Percentiles rank a stretch among this genome's conserved stretches.
These are phyloP conservation scores for Naganishia friedmannii DNA, from an alignment of 768 basidiomycete species.

Conservation along the genomic window DNA sequence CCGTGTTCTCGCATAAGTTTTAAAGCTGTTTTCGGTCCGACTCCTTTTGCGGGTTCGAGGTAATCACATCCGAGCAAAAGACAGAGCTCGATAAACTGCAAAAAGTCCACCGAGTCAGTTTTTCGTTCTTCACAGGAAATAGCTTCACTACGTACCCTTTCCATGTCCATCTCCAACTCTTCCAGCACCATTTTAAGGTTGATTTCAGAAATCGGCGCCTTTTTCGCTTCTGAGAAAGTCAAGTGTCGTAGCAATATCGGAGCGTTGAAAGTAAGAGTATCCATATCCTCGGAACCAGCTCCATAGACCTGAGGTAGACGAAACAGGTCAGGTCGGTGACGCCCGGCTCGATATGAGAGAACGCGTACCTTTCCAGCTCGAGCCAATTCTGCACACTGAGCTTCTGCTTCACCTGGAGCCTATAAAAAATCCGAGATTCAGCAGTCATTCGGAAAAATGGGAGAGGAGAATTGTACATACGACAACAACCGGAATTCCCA, in stretches of 20 bases:
- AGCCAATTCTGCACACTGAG: constrained; percentile 97
- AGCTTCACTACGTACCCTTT: constrained; percentile 60
- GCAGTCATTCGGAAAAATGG: not conserved
- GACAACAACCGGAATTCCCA: constrained; percentile 94
- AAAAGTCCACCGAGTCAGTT: not conserved
- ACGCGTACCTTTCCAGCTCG: constrained; percentile 75
- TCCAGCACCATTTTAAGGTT: constrained; percentile 75
- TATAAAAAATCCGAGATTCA: constrained; percentile 49
- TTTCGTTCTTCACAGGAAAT: not conserved
- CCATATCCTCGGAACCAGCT: constrained; percentile 99
- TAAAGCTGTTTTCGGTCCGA: constrained; percentile 91
- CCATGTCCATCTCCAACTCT: constrained; percentile 89
- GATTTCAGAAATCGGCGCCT: constrained; percentile 91
- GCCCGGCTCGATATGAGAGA: too few species aligned
- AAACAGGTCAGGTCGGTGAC: not conserved
- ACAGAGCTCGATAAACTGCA: constrained; percentile 90
- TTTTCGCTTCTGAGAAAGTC: constrained; percentile 96
- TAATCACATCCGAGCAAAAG: constrained; percentile 97
- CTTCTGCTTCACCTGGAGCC: constrained; percentile 98
- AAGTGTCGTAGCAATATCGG: constrained; percentile 91
- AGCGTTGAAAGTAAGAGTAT: constrained; percentile 90
- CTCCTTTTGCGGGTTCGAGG: constrained; percentile 94
- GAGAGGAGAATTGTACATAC: constrained; percentile 56
- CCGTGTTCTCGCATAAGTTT: constrained; percentile 85
- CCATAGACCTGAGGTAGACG: constrained; percentile 72